These are phyloP conservation scores for Epichloe brachyelytri DNA, from an alignment of 2,329 filamentous ascomycete genomes.

Conservation along the genomic window DNA sequence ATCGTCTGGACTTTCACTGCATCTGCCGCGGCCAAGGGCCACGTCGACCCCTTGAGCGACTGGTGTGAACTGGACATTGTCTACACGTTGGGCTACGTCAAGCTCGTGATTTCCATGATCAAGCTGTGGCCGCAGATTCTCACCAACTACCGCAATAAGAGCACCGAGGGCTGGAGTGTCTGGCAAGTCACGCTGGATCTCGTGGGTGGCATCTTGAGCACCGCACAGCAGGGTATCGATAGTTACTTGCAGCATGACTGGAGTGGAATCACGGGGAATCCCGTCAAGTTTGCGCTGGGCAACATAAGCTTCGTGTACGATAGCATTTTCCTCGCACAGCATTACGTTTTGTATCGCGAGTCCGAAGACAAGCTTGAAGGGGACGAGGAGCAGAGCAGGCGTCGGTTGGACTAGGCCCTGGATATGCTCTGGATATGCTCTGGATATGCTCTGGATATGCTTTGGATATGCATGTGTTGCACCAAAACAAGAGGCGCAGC, in stretches of 20 bases:
- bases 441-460: background rate
- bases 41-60: constrained; percentile 25
- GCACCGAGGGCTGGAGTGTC: constrained; percentile 82
- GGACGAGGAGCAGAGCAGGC: constrained; percentile 8
- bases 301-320: constrained; percentile 84
- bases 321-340: constrained; percentile 72
- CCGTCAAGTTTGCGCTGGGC: constrained; percentile 75
- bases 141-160: constrained; percentile 72
- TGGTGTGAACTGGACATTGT: constrained; percentile 53
- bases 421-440: background rate
- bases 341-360: constrained; percentile 62
- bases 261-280: constrained; percentile 83
- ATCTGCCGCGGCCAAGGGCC: constrained; percentile 17
- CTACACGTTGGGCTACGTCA: constrained; percentile 71
- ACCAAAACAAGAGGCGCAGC: background rate
- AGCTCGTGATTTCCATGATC: constrained; percentile 74
- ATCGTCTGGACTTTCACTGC: constrained; percentile 34
- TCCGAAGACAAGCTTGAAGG: constrained; percentile 1
- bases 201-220: constrained; percentile 65
- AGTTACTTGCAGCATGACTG: constrained; percentile 75
- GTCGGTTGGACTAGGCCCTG: background rate
- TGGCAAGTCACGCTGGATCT: constrained; percentile 74
- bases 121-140: constrained; percentile 87
- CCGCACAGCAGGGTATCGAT: constrained; percentile 73
- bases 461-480: background rate